phyloP scores from a whole-genome alignment of 2,329 filamentous ascomycete species.

The Penicillium nordicum region DNA sequence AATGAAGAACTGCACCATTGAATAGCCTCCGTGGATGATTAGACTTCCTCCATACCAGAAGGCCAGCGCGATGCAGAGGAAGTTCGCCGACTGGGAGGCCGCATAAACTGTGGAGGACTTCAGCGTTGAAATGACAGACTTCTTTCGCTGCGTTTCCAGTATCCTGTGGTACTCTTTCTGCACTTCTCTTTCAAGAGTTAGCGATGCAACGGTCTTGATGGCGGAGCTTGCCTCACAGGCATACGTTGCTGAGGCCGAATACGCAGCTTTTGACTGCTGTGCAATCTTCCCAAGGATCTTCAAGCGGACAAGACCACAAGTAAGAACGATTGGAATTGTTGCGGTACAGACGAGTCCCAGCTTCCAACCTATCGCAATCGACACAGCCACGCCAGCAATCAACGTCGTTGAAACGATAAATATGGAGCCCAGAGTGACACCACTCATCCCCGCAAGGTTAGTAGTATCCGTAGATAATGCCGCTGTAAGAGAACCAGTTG shows the following conservation, averaged over 20 bases:
- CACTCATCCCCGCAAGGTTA: slow-evolving; percentile 68
- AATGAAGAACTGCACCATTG: slow-evolving; percentile 40
- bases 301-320: slow-evolving; percentile 53
- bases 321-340: slow-evolving; percentile 71
- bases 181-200: slow-evolving; percentile 83
- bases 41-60: slow-evolving; percentile 65
- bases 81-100: slow-evolving; percentile 24
- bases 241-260: slow-evolving; percentile 75
- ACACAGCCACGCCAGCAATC: slow-evolving; percentile 65
- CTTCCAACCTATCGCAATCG: slow-evolving; percentile 80
- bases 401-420: slow-evolving; percentile 77
- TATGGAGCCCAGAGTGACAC: slow-evolving; percentile 81
- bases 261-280: slow-evolving; percentile 64
- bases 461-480: slow-evolving; percentile 72
- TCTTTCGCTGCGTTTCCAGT: slow-evolving; percentile 63
- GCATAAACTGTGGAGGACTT: slow-evolving; percentile 28
- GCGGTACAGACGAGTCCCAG: slow-evolving; percentile 79
- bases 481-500: slow-evolving; percentile 78
- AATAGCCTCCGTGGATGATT: slow-evolving; percentile 48
- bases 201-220: slow-evolving; percentile 61
- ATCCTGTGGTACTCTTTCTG: slow-evolving; percentile 65
- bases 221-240: slow-evolving; percentile 67
- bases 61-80: slow-evolving; percentile 40
- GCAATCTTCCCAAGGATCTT: background rate
- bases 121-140: slow-evolving; percentile 62